phyloP scores from a whole-genome alignment of 2,329 filamentous ascomycete species.

The Stachybotrys echinatus region DNA sequence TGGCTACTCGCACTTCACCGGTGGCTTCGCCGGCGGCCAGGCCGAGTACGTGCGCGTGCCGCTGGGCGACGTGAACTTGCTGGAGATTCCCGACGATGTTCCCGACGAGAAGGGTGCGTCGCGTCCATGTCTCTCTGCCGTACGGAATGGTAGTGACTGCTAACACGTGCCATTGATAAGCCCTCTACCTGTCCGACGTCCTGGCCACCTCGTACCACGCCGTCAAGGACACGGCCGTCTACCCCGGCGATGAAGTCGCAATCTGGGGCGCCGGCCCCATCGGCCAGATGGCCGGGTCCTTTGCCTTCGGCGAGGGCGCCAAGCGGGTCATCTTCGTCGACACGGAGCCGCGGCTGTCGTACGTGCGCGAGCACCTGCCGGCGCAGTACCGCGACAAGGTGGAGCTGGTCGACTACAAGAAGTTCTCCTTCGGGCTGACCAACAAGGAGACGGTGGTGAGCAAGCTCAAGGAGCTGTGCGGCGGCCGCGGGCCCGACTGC shows the following conservation, averaged over 20 bases:
- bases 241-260: slow-evolving; percentile 69
- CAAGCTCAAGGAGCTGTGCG: slow-evolving; percentile 67
- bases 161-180: slow-evolving; percentile 14
- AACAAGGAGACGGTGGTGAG: slow-evolving; percentile 59
- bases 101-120: slow-evolving; percentile 70
- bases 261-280: slow-evolving; percentile 85
- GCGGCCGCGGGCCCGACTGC: slow-evolving; percentile 69
- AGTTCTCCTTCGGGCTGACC: slow-evolving; percentile 52
- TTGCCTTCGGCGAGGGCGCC: slow-evolving; percentile 70
- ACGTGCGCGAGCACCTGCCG: slow-evolving; percentile 57
- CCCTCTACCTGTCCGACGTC: slow-evolving; percentile 75
- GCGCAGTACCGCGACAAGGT: slow-evolving; percentile 45
- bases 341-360: slow-evolving; percentile 64
- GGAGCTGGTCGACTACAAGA: slow-evolving; percentile 64
- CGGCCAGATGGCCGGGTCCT: slow-evolving; percentile 77
- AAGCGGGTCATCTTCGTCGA: slow-evolving; percentile 75
- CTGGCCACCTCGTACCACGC: slow-evolving; percentile 74
- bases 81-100: slow-evolving; percentile 71
- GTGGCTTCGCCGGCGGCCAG: slow-evolving; percentile 83
- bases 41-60: slow-evolving; percentile 84
- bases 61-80: slow-evolving; percentile 72
- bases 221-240: slow-evolving; percentile 79
- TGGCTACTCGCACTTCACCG: slow-evolving; percentile 73
- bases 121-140: background rate
- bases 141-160: background rate